Base-by-base conservation (phyloP, 169 alveolate genomes). In the Miamiensis avidus region DNA sequence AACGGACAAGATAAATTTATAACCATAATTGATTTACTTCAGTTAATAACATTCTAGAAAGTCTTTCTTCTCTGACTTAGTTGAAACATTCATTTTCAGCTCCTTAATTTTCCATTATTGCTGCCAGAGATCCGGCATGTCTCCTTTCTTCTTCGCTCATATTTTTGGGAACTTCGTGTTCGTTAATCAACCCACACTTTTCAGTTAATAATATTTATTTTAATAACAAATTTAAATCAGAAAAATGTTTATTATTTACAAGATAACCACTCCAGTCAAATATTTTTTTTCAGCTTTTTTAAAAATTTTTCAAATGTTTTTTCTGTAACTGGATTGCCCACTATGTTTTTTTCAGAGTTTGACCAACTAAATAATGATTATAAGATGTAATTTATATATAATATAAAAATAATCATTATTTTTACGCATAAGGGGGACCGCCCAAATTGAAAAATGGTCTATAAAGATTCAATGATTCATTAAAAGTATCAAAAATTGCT, bases 401-500 rank as follows among this genome's bases (percentile, higher is more conserved):
- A 49, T 11, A 49, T 11, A 49, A 49, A 49, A 11, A 49, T 11
- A 49, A 4, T 49, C 4, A 49, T 11, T 49, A 49, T 49, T 11
- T 49, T 49, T 49, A 49, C 69, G 76, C 34, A 49, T 79, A 79
- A 79, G 84, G 84, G 15, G 74, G 76, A 0, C 84, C 84, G 15
- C 84, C 84, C 64, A 79, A 79, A 79, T 69, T 79, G 65, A 65
- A 86, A 69, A 49, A 81, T n/a, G 90, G 90, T 65, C 90, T 86
- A 34, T 72, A 82, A n/a, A 81, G 34, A 81, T 86, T 86, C 4
- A 86, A 33, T 25, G 90, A 86, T 65, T 86, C 90, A 81, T 86
- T 86, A 31, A 83, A 86, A 31, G 90, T 84, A 81, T 86, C 90
- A 75, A 86, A 86, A 25, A 86, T 76, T 6, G 90, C 87, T 29